phyloP scores from a whole-genome alignment of 2,329 filamentous ascomycete species.

The Gnomoniopsis sp. region DNA sequence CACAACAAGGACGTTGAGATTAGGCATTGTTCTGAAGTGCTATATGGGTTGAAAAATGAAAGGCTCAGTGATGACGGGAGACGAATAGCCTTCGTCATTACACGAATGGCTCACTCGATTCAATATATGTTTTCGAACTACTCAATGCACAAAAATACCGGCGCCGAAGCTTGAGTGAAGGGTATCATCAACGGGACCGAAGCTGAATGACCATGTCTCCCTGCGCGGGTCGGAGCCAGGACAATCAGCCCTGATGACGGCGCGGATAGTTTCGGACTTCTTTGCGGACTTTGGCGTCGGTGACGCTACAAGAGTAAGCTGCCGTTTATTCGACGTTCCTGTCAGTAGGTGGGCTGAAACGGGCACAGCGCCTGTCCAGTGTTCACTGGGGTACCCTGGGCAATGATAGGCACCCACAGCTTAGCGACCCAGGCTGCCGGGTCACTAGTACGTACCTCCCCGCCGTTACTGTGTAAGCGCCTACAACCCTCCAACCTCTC shows the following conservation, averaged over 20 bases:
- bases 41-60: neutral
- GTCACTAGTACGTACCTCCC: no score
- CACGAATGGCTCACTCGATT: neutral
- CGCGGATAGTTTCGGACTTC: slow-evolving; percentile 5
- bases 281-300: neutral
- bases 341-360: no score
- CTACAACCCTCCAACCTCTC: no score
- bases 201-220: neutral
- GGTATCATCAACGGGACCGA: neutral
- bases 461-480: no score
- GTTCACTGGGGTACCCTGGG: no score
- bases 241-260: neutral
- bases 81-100: neutral
- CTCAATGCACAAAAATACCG: neutral
- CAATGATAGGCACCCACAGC: no score
- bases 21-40: slow-evolving; percentile 17
- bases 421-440: no score
- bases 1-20: slow-evolving; percentile 31
- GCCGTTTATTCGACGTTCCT: no score
- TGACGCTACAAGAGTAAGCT: no score
- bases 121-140: neutral
- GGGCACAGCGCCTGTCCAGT: no score
- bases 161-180: neutral
- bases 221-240: no score
- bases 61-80: no score